A percentile compares a stretch with the other conserved stretches of the same genome.
Evolutionary conservation across 306 rosid genomes (phyloP).

Genomic region (Astragalus membranaceus): DNA sequence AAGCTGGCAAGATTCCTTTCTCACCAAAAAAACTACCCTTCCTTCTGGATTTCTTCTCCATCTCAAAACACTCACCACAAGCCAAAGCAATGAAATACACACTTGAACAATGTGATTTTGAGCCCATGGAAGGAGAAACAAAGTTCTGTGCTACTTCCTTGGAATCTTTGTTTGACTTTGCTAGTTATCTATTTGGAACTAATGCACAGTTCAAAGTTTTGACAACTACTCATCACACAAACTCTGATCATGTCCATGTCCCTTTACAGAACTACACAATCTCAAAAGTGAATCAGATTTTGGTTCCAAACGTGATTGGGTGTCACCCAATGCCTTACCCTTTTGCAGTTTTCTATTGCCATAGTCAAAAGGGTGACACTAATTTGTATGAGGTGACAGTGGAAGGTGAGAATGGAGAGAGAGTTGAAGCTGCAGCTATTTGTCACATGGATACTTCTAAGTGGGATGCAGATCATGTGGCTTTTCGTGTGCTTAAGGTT

Average conservation of each 20-base stretch:
- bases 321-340: slow-evolving; percentile 82
- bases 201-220: slow-evolving; percentile 31
- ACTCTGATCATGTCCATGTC: background rate
- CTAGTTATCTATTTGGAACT: slow-evolving; percentile 31
- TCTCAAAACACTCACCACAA: slow-evolving; percentile 46
- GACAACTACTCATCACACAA: slow-evolving; percentile 38
- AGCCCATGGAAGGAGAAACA: slow-evolving; percentile 50
- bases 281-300: slow-evolving; percentile 22
- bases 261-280: slow-evolving; percentile 62
- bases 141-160: slow-evolving; percentile 64
- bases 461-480: slow-evolving; percentile 53
- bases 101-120: slow-evolving; percentile 42
- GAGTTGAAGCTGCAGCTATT: slow-evolving; percentile 52
- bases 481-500: slow-evolving; percentile 48
- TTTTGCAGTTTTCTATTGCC: slow-evolving; percentile 66
- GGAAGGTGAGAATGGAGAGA: slow-evolving; percentile 47
- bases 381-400: slow-evolving; percentile 44
- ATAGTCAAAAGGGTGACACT: slow-evolving; percentile 42
- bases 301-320: slow-evolving; percentile 45
- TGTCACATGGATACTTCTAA: slow-evolving; percentile 83
- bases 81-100: slow-evolving; percentile 61
- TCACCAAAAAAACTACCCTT: slow-evolving; percentile 31
- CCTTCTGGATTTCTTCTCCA: slow-evolving; percentile 50
- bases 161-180: slow-evolving; percentile 54
- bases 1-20: slow-evolving; percentile 59